Evolutionary conservation across 129 eudicot genomes (phyloP), one percentile per base, ranked within the genome.

Genomic region (Tagetes patula): DNA sequence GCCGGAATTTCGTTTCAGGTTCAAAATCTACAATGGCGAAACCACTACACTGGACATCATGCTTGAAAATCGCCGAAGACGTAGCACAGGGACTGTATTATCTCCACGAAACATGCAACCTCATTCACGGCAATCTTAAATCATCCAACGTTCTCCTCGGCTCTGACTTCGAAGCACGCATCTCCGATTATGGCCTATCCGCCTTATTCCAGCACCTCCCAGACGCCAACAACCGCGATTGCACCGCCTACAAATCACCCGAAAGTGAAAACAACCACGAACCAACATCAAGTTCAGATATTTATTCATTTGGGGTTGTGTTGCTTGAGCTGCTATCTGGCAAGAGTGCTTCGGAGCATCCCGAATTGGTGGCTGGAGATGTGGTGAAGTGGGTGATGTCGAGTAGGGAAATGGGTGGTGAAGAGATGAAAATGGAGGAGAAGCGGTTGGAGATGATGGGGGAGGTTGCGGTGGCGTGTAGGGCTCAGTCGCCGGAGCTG

Each of bases 21-120:
- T 81, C 97, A 14, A 90, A 86, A 72, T 94, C 99, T 37, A 53
- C 83, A 11, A 78, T 71, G 76, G 92, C 96, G 0, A 90, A 85
- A 64, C 96, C 96, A 8, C 84, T 92, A 9, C 97, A 92, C 73
- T 92, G 97, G 97, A 92, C 96, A 32, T 92, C 97, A 63, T 92
- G 97, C 76, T 64, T 92, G 70, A 92, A 92, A 78, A 92, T 92
- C 71, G 96, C 97, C 27, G 97, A 89, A 59, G 97, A 92, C 36
- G 71, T 85, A 73, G 96, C 96, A 33, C 96, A 92, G 78, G 97
- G 97, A 36, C 91, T 92, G 46, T 82, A 77, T 62, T 85, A 85
- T 82, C 88, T 92, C 78, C 97, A 92, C 85, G 94, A 92, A 75
- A 84, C 96, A 34, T 83, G 89, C 89, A 84, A 82, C 77, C 91